Conservation (phyloP, 1,284 basidiomycete genomes). For the Apiotrichum montevideense region DNA sequence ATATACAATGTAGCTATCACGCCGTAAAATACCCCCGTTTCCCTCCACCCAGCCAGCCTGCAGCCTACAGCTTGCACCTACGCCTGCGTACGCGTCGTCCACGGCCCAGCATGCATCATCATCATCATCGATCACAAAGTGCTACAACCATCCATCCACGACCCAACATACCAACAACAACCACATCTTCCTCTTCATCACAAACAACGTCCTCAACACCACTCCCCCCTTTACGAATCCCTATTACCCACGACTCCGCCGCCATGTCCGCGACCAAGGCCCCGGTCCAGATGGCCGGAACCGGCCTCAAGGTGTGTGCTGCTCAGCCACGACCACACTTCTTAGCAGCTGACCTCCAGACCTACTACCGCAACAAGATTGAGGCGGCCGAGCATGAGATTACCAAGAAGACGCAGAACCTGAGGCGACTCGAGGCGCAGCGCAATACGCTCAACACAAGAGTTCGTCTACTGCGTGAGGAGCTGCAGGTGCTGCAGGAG, state of each 20-base stretch:
- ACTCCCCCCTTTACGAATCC: neutral
- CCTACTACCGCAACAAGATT: constrained; percentile 95
- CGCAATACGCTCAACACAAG: constrained; percentile 92
- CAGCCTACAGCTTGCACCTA: neutral
- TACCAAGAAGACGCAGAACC: constrained; percentile 93
- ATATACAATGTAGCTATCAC: no score
- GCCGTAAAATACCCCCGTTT: neutral
- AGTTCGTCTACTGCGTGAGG: constrained; percentile 83
- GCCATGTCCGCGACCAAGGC: constrained; percentile 14
- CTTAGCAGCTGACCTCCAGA: constrained; percentile 46
- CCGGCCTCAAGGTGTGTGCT: constrained; percentile 10
- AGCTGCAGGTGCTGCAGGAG: constrained; percentile 90
- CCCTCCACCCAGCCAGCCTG: neutral
- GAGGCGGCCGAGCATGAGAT: constrained; percentile 86
- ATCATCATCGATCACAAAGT: neutral
- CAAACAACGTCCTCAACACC: neutral
- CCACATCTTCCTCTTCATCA: neutral
- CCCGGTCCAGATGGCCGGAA: constrained; percentile 9
- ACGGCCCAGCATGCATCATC: neutral
- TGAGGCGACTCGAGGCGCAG: constrained; percentile 91
- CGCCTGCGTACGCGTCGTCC: constrained; percentile 4
- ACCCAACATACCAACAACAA: neutral
- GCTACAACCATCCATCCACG: no score
- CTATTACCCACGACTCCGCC: neutral
- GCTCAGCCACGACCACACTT: neutral